Base-by-base conservation (phyloP, 148 eudicot genomes). In the Fagopyrum tataricum region DNA sequence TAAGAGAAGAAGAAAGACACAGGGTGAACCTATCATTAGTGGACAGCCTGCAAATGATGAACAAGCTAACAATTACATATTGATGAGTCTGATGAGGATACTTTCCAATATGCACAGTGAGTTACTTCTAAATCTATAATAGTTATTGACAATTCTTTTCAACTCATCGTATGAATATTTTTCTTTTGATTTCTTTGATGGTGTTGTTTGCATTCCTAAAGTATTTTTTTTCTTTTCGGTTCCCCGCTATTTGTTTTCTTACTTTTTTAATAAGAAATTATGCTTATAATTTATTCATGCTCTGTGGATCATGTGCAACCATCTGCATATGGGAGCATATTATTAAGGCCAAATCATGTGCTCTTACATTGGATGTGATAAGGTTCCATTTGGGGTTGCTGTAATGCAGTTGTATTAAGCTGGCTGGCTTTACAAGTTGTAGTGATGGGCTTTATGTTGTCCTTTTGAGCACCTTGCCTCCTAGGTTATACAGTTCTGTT, bases 1-100 rank as follows among this genome's bases (percentile, higher is more conserved):
- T 77, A 81, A 85, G 68, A 83, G 98, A 56, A 85, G 98, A 85
- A 87, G 98, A 80, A 94, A 94, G 85, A 89, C 91, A 78, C 98
- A 91, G 79, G 84, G 95, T 37, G 98, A 94, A 47, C 93, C 87
- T 47, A 74, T 82, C 78, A 66, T 86, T n/a, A 49, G 68, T 69
- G 73, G 56, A 23, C 85, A 71, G 40, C 59, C 78, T 5, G 48
- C 21, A 44, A 69, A 42, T 43, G 72, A 69, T 43, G 72, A 69
- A 44, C 72, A 69, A 0, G 51, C 72, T 31, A 69, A 44, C 49
- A 69, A 44, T 69, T 69, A 69, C 72, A 42, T 69, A 48, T 21
- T 69, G 43, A 44, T 69, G 48, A 69, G 51, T 69, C 51, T 69
- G n/a, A n/a, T 69, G 47, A 41, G 72, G 72, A 41, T 69, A 31